A percentile compares a stretch with the other conserved stretches of the same genome.
phyloP scores from a whole-genome alignment of 805 yeast species.

The Starmerella ratchasimensis region DNA sequence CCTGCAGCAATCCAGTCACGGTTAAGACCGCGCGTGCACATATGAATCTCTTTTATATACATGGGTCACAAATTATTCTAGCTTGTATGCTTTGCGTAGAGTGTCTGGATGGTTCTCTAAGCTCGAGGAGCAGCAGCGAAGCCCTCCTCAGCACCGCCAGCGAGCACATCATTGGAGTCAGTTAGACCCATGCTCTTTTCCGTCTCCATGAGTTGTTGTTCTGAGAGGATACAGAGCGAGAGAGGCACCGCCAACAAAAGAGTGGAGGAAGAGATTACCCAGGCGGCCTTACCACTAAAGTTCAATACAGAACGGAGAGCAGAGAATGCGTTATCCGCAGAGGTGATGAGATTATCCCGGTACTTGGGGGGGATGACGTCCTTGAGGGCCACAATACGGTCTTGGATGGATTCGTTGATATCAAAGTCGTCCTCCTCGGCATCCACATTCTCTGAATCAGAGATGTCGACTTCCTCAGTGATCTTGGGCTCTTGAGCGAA shows the following conservation, averaged over 20 bases:
- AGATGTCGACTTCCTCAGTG: constrained; percentile 28
- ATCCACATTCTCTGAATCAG: constrained; percentile 29
- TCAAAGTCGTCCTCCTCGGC: constrained; percentile 51
- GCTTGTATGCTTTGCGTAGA: too few relatives aligned
- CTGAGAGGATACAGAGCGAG: constrained; percentile 75
- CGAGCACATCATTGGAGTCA: constrained; percentile 19
- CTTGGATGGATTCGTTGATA: constrained; percentile 69
- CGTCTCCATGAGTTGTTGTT: constrained; percentile 86
- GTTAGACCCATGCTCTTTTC: constrained; percentile 62
- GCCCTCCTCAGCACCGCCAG: constrained; percentile 29
- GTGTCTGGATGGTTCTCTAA: too few relatives aligned
- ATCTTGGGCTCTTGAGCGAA: constrained; percentile 31
- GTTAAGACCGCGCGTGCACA: too few relatives aligned
- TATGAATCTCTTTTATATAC: too few relatives aligned
- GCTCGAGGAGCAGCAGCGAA: constrained; percentile 22
- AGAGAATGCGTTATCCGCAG: constrained; percentile 26
- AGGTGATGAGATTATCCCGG: constrained; percentile 37
- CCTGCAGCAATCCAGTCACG: too few relatives aligned
- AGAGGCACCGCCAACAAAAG: constrained; percentile 85
- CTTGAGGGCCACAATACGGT: constrained; percentile 80
- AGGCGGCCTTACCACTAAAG: constrained; percentile 61
- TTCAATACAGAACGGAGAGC: constrained; percentile 35
- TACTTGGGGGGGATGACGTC: constrained; percentile 84
- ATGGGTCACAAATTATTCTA: too few relatives aligned
- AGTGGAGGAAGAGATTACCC: constrained; percentile 76